Evolutionary conservation across 2,329 filamentous ascomycete species (phyloP).

Genomic region (Stachybotrys echinatus): DNA sequence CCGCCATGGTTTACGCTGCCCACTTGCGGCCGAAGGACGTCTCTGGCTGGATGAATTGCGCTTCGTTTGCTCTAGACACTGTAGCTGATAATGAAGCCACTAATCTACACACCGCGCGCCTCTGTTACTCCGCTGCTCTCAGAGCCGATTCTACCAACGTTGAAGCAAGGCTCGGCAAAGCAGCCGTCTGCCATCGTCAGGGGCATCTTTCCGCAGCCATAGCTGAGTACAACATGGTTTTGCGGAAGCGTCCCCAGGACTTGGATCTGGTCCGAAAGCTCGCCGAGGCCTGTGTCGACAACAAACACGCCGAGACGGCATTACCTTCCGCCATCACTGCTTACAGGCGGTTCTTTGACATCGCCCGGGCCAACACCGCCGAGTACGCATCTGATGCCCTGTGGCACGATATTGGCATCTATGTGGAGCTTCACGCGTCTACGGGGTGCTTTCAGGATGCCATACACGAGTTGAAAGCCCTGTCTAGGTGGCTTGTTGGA

Average conservation of each 20-base stretch:
- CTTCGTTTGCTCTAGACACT: conserved; percentile 49
- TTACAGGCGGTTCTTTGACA: conserved; percentile 42
- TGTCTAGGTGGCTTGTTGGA: conserved; percentile 79
- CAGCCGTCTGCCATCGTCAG: conserved; percentile 50
- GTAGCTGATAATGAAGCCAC: conserved; percentile 40
- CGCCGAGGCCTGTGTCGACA: conserved; percentile 52
- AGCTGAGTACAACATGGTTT: conserved; percentile 49
- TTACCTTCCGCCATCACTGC: conserved; percentile 37
- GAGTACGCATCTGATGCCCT: conserved; percentile 34
- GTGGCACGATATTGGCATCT: conserved; percentile 85
- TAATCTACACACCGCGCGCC: conserved; percentile 48
- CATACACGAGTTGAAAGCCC: conserved; percentile 61
- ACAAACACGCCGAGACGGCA: conserved; percentile 35
- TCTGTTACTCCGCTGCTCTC: conserved; percentile 56
- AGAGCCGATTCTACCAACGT: conserved; percentile 51
- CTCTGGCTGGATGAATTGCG: conserved; percentile 53
- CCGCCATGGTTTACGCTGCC: conserved; percentile 56
- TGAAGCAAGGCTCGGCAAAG: conserved; percentile 55
- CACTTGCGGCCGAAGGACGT: conserved; percentile 58
- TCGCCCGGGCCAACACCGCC: conserved; percentile 27
- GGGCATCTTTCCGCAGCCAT: conserved; percentile 50
- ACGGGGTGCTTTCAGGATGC: conserved; percentile 59
- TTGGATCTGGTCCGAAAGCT: conserved; percentile 50
- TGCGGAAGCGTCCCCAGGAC: conserved; percentile 48
- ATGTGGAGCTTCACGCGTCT: conserved; percentile 72